Percentiles rank a stretch among this genome's conserved stretches.
Evolutionary conservation across 192 early-diverging fungal species (phyloP).

Genomic region (Borealophlyctis nickersoniae): DNA sequence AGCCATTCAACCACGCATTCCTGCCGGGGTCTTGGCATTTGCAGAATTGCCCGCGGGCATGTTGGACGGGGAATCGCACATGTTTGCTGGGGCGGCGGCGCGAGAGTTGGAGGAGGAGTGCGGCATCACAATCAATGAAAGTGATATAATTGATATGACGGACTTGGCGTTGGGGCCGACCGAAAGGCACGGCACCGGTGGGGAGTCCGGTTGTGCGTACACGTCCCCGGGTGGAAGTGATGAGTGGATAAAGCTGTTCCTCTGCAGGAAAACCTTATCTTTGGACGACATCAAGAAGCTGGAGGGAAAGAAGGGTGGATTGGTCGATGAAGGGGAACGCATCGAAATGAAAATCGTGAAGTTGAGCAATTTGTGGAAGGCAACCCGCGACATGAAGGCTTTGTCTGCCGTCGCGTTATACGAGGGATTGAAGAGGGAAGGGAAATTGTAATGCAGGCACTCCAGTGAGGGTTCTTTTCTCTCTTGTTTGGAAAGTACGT

Average conservation of each 20-base stretch:
- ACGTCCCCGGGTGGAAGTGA: constrained; percentile 79
- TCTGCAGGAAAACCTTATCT: constrained; percentile 58
- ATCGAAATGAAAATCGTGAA: constrained; percentile 69
- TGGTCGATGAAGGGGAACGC: constrained; percentile 71
- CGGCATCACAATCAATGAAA: constrained; percentile 58
- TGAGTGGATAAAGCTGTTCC: constrained; percentile 71
- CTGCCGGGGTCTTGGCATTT: constrained; percentile 58
- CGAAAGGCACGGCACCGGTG: constrained; percentile 28
- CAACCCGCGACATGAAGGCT: constrained; percentile 70
- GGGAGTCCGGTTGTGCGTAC: constrained; percentile 37
- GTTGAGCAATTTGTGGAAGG: constrained; percentile 61
- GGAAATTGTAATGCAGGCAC: background rate
- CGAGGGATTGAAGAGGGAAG: constrained; percentile 15
- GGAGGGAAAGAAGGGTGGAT: constrained; percentile 63
- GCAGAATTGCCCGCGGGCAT: constrained; percentile 84
- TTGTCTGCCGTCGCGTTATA: constrained; percentile 64
- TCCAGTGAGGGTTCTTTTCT: too few relatives aligned
- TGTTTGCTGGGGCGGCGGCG: constrained; percentile 72
- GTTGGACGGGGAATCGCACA: constrained; percentile 67
- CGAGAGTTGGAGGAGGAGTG: constrained; percentile 81
- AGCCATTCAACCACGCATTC: constrained; percentile 70
- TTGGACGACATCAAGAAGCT: constrained; percentile 51
- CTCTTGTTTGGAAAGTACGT: too few relatives aligned
- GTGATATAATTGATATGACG: constrained; percentile 68
- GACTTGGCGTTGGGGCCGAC: constrained; percentile 30